phyloP scores from a whole-genome alignment of 495 filamentous ascomycete species.

The Aspergillus kassunensis region DNA sequence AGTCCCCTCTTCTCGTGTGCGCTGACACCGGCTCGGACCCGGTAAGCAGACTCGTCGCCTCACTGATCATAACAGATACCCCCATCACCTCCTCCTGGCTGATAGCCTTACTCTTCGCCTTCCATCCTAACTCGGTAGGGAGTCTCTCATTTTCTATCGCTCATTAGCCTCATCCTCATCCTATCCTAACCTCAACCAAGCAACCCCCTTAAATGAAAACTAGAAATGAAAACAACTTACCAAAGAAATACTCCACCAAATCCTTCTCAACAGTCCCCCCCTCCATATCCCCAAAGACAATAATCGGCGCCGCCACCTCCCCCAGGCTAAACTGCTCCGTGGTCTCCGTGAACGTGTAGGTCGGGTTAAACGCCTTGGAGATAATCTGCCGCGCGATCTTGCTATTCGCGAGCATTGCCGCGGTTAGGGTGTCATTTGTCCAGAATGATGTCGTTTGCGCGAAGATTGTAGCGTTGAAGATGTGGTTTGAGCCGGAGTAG shows the following conservation, averaged over 20 bases:
- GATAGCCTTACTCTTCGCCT: constrained; percentile 5
- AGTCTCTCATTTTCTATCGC: constrained; percentile 44
- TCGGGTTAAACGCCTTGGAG: constrained; percentile 44
- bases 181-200: too few relatives aligned
- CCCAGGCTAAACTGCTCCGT: constrained; percentile 40
- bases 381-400: constrained; percentile 39
- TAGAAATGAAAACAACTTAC: constrained; percentile 24
- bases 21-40: neutral
- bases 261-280: constrained; percentile 30
- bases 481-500: constrained; percentile 37
- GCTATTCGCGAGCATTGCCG: constrained; percentile 40
- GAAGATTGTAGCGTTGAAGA: constrained; percentile 46
- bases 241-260: constrained; percentile 45
- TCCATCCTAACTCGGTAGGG: constrained; percentile 44
- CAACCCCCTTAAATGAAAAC: too few relatives aligned
- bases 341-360: constrained; percentile 28
- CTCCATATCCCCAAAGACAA: constrained; percentile 39
- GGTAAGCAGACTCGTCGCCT: constrained; percentile 15
- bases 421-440: constrained; percentile 32
- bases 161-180: too few relatives aligned
- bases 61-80: constrained; percentile 15
- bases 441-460: constrained; percentile 41
- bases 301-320: constrained; percentile 43
- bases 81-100: constrained; percentile 12
- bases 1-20: neutral